Conservation (phyloP, 1,284 basidiomycete genomes). For the Cerioporus squamosus region DNA sequence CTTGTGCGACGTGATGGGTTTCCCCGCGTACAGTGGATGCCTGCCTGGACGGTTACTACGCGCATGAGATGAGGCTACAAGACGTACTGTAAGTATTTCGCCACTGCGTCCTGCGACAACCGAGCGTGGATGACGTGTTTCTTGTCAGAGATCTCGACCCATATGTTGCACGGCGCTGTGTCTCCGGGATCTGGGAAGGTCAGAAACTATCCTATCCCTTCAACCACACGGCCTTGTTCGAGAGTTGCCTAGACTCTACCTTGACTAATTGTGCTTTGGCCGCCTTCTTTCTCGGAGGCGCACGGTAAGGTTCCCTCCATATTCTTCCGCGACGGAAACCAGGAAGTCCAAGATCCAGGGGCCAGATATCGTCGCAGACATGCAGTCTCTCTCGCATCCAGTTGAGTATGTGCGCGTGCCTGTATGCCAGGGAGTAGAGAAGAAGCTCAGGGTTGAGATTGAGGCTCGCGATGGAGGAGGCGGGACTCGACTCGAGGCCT, state of each 20-base stretch:
- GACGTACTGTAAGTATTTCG: conserved; percentile 38
- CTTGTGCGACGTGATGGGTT: conserved; percentile 35
- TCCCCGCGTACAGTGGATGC: conserved; percentile 21
- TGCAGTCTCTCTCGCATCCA: conserved; percentile 16
- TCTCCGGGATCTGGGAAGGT: conserved; percentile 34
- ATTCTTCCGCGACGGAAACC: conserved; percentile 46
- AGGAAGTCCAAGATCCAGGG: conserved; percentile 62
- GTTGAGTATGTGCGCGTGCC: background rate
- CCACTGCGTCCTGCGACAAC: conserved; percentile 43
- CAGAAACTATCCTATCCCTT: conserved; percentile 32
- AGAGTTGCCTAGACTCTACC: conserved; percentile 33
- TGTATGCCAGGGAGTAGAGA: no score
- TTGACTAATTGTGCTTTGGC: conserved; percentile 60
- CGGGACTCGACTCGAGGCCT: no score
- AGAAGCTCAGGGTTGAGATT: no score
- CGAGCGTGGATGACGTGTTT: conserved; percentile 40
- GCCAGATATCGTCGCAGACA: conserved; percentile 44
- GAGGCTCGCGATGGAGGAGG: background rate
- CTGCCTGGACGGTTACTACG: background rate
- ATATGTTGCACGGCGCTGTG: conserved; percentile 40
- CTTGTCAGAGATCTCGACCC: conserved; percentile 51
- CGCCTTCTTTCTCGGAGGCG: conserved; percentile 37
- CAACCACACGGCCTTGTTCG: background rate
- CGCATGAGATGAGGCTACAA: background rate
- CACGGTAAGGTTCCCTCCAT: conserved; percentile 48